Evolutionary conservation across 176 grass and related monocot genomes (phyloP).

Genomic region (Avena sativa): DNA sequence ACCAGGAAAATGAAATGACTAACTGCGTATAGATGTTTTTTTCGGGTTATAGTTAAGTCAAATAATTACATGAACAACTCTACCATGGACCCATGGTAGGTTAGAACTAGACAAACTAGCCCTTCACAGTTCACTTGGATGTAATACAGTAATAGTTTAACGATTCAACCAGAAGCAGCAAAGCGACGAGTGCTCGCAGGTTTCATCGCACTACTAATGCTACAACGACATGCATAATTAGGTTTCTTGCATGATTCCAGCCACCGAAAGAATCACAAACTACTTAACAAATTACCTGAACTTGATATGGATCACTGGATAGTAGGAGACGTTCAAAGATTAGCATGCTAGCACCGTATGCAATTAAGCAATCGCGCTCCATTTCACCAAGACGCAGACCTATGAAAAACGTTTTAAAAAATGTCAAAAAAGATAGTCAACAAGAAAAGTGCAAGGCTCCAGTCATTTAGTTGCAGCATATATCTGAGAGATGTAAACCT

Average conservation of each 20-base stretch:
- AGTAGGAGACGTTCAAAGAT: constrained; percentile 94
- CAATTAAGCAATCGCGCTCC: constrained; percentile 98
- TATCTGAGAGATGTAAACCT: constrained; percentile 57
- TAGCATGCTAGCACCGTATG: constrained; percentile 95
- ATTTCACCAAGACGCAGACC: constrained; percentile 95
- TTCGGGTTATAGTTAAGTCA: not conserved
- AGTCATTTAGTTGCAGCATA: constrained; percentile 24
- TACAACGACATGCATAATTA: not conserved
- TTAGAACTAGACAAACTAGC: not conserved
- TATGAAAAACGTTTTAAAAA: constrained; percentile 34
- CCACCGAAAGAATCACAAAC: constrained; percentile 9
- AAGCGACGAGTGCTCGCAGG: not conserved
- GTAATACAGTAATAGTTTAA: not conserved
- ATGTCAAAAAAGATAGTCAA: constrained; percentile 9
- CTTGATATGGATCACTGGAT: constrained; percentile 98
- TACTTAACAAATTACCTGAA: constrained; percentile 67
- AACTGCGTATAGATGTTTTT: not conserved
- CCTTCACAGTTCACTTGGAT: not conserved
- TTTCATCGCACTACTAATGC: constrained; percentile 8
- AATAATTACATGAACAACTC: not conserved
- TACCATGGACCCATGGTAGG: not conserved
- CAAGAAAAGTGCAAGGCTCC: not conserved
- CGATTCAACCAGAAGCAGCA: constrained; percentile 1
- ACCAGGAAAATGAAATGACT: not conserved
- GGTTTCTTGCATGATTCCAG: constrained; percentile 21